A percentile compares a stretch with the other conserved stretches of the same genome.
These are phyloP conservation scores for Bruguiera gymnorhiza DNA, from an alignment of 345 rosid species.

Conservation along the genomic window DNA sequence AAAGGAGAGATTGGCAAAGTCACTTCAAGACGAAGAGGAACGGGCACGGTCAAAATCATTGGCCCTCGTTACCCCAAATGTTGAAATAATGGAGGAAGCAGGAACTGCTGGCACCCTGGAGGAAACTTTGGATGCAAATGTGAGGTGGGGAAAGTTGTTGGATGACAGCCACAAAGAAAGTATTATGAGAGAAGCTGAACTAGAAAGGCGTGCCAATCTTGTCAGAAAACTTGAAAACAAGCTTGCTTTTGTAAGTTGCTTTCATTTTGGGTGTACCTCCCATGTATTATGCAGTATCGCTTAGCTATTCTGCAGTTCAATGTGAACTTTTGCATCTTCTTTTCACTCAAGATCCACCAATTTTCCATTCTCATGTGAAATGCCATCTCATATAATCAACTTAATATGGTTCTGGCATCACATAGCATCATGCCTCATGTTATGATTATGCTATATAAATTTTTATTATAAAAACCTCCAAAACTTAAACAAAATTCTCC, in stretches of 20 bases:
- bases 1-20: conserved; percentile 67
- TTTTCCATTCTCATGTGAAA: not conserved
- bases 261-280: not conserved
- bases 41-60: conserved; percentile 74
- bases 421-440: not conserved
- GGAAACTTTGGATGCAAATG: conserved; percentile 81
- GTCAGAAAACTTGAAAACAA: conserved; percentile 70
- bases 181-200: conserved; percentile 65
- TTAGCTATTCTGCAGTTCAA: not conserved
- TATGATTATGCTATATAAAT: not conserved
- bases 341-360: not conserved
- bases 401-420: not conserved
- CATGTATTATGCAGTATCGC: conserved; percentile 7
- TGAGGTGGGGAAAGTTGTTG: conserved; percentile 74
- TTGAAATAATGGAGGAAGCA: conserved; percentile 35
- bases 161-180: conserved; percentile 47
- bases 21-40: conserved; percentile 77
- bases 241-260: conserved; percentile 66
- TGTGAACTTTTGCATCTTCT: not conserved
- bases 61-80: conserved; percentile 43
- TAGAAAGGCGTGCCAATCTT: conserved; percentile 54
- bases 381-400: not conserved
- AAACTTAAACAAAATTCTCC: not conserved
- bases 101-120: conserved; percentile 75
- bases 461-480: not conserved